Base-by-base conservation (phyloP, 805 yeast species). In the Candida khao-thaluensis region DNA sequence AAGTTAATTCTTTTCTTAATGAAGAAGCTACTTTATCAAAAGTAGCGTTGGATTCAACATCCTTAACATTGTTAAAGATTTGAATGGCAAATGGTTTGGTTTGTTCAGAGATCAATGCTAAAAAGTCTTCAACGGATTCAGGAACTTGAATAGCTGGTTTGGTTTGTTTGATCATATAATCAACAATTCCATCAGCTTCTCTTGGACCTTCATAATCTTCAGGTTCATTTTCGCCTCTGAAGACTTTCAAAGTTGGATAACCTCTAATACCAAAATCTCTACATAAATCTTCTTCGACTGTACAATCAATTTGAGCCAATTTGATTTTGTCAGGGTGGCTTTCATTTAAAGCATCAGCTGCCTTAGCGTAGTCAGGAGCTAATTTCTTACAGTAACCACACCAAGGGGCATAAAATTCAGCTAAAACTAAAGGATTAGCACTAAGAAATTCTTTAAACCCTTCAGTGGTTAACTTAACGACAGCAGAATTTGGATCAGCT, bases 321-420 rank as follows among this genome's bases (percentile, higher is more conserved):
- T 79, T 77, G 60, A 85, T 81, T 32, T 32, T 18, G 39, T 76
- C 69, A 45, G 84, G 77, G 50, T 64, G 55, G 22, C 61, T 22
- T 37, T 71, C 76, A 34, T 71, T 72, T 57, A 85, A 71, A 14
- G 56, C 51, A 50, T 81, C 79, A 36, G 91, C 87, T 37, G 95
- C 95, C 51, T 76, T 63, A 38, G 79, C 70, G 51, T 74, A 85
- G 62, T 87, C 82, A 24, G 96, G 96, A 9, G 88, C 95, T 49
- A 87, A 68, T 35, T 76, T 76, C 72, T 90, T 88, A 75, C 97
- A 90, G 69, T 90, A 93, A 12, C 96, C 96, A 74, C 97, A 90
- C 97, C 98, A 91, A 60, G 97, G 95, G 12, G 95, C 95, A 61
- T 82, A 87, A 66, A 87, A 87, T 65, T 87, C 95, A 15, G 91